Evolutionary conservation across 2,329 filamentous ascomycete genomes (phyloP).

Genomic region (Clonostachys rosea): DNA sequence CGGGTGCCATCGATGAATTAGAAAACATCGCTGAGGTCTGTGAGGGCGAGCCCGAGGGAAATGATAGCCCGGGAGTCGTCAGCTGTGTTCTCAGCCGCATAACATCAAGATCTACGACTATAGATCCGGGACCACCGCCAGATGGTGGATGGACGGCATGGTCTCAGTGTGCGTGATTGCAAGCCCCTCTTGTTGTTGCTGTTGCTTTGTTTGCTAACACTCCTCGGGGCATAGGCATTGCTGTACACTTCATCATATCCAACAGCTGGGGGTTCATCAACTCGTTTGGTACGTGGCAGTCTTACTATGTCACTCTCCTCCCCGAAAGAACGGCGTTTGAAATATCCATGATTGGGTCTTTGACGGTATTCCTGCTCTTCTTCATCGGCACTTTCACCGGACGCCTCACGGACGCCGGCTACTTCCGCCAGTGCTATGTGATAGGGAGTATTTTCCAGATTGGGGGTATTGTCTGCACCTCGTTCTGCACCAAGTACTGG

Average conservation of each 20-base stretch:
- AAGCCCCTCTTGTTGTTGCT: neutral
- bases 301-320: slow-evolving; percentile 38
- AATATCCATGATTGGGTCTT: slow-evolving; percentile 52
- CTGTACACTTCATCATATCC: slow-evolving; percentile 1
- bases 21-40: slow-evolving; percentile 1
- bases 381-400: slow-evolving; percentile 50
- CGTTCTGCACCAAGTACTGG: slow-evolving; percentile 43
- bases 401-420: slow-evolving; percentile 47
- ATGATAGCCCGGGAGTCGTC: slow-evolving; percentile 12
- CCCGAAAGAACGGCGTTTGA: slow-evolving; percentile 25
- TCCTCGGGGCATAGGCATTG: neutral
- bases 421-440: slow-evolving; percentile 37
- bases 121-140: slow-evolving; percentile 40
- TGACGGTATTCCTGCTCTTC: slow-evolving; percentile 50
- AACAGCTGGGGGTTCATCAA: slow-evolving; percentile 42
- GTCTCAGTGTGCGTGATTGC: slow-evolving; percentile 28
- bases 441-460: slow-evolving; percentile 33
- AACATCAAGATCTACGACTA: slow-evolving; percentile 27
- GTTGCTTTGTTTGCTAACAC: no score
- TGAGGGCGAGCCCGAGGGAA: slow-evolving; percentile 1
- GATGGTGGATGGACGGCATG: slow-evolving; percentile 45
- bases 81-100: slow-evolving; percentile 32
- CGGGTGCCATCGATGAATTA: no score
- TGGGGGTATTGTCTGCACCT: slow-evolving; percentile 43
- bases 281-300: slow-evolving; percentile 51